A percentile compares a stretch with the other conserved stretches of the same genome.
These are phyloP conservation scores for Brettanomyces bruxellensis DNA, from an alignment of 805 yeast genomes.

Conservation along the genomic window DNA sequence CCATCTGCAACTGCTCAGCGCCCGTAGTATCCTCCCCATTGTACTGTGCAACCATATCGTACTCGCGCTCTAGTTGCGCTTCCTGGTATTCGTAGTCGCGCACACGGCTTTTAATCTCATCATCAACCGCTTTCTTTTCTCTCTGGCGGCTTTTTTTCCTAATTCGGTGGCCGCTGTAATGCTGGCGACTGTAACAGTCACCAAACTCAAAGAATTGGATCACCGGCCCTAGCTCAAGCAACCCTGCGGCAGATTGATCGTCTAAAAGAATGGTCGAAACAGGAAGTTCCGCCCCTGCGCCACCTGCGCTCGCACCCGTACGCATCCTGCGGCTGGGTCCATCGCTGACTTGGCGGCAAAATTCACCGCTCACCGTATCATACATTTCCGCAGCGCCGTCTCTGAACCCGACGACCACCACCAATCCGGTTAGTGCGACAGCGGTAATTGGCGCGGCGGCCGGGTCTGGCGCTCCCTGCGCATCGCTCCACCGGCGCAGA, in stretches of 20 bases:
- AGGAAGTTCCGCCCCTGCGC: slow-evolving; percentile 7
- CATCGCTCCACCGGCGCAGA: slow-evolving; percentile 3
- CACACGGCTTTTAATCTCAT: slow-evolving; percentile 26
- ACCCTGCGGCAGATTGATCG: slow-evolving; percentile 24
- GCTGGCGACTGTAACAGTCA: slow-evolving; percentile 16
- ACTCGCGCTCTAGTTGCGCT: slow-evolving; percentile 16
- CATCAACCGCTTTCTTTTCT: slow-evolving; percentile 21
- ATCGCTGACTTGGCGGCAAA: slow-evolving; percentile 22
- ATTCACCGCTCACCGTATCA: slow-evolving; percentile 34
- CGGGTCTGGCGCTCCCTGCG: too few relatives aligned
- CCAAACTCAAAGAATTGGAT: slow-evolving; percentile 42
- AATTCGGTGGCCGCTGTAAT: slow-evolving; percentile 3
- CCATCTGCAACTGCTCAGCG: slow-evolving; percentile 33
- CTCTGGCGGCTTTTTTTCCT: slow-evolving; percentile 14
- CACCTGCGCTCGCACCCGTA: not conserved
- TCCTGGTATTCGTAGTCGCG: slow-evolving; percentile 21
- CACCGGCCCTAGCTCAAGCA: slow-evolving; percentile 31
- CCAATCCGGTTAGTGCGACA: slow-evolving; percentile 20
- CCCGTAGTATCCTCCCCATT: slow-evolving; percentile 34
- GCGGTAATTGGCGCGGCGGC: slow-evolving; percentile 21
- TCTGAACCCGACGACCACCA: slow-evolving; percentile 30
- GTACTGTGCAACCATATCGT: slow-evolving; percentile 30
- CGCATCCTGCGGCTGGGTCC: slow-evolving; percentile 11
- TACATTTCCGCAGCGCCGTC: slow-evolving; percentile 34
- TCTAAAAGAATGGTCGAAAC: slow-evolving; percentile 15